Evolutionary conservation across 805 yeast species (phyloP), one percentile per base, ranked within the genome.

Genomic region (Blastobotrys robertii): DNA sequence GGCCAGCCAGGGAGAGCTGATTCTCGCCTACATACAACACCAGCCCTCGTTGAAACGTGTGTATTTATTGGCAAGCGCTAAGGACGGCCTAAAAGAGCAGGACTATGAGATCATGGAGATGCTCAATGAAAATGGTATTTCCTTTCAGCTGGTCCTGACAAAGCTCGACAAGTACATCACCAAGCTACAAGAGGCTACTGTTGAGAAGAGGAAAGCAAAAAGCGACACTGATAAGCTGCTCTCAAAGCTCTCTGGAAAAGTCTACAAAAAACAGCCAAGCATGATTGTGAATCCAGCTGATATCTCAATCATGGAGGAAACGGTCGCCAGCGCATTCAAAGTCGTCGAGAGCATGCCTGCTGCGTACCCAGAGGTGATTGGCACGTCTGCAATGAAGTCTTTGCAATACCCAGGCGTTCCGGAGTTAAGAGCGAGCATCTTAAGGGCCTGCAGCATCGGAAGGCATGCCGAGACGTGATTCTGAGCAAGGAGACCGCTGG

Each of bases 101-200:
- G 95, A 87, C 58, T 56, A 60, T 11, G 56, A 55, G 15, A 68
- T 84, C 6, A 58, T 83, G 2, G 69, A 70, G 3, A 65, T 70
- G 39, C 60, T 86, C 38, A 64, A 62, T 1, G 63, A 63, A 1
- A 54, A 64, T 39, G 94, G 90, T 1, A 66, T 78, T 3, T 77
- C 83, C 0, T 84, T 79, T 60, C 90, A 84, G 46, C 62, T 86
- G 4, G 73, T 86, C 0, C 74, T 85, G 58, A 86, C 94, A 19
- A 86, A 86, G 53, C 73, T 80, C 38, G 96, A 87, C 57, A 69
- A 69, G 47, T 54, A 81, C n/a, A 4, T 55, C 59, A 45, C 11
- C 34, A 39, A 30, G 37, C 44, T 22, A 22, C 41, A 19, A 38
- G 31, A 16, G 12, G 30, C 13, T 32, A 30, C 32, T 11, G 37